Evolutionary conservation across 768 basidiomycete genomes (phyloP).

Genomic region (Bullera alba): DNA sequence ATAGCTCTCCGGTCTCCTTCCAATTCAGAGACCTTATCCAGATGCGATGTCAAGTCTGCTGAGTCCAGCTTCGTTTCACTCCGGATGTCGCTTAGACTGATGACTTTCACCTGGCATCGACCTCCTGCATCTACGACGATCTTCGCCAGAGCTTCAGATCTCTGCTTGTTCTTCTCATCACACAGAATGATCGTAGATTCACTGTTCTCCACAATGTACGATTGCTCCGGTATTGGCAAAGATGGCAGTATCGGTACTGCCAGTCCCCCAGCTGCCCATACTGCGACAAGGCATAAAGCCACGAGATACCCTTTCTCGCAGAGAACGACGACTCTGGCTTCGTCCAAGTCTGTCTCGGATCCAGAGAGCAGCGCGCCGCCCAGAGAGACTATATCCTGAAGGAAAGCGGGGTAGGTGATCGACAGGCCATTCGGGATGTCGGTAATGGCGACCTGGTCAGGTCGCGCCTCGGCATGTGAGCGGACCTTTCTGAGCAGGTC

Average conservation of each 20-base stretch:
- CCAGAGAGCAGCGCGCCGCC: conserved; percentile 2
- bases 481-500: conserved; percentile 1
- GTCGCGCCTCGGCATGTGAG: neutral
- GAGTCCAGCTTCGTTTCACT: neutral
- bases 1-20: conserved; percentile 22
- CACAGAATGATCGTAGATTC: conserved; percentile 21
- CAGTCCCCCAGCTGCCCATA: conserved; percentile 29
- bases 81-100: conserved; percentile 4
- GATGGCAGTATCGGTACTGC: conserved; percentile 33
- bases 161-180: conserved; percentile 17
- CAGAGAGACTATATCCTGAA: conserved; percentile 5
- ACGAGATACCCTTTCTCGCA: conserved; percentile 22
- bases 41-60: neutral
- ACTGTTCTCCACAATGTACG: conserved; percentile 31
- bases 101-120: neutral
- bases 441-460: conserved; percentile 14
- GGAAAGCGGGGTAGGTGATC: conserved; percentile 9
- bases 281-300: conserved; percentile 12
- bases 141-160: conserved; percentile 16
- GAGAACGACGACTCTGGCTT: conserved; percentile 12
- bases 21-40: conserved; percentile 3
- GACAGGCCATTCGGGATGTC: conserved; percentile 3
- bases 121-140: conserved; percentile 3
- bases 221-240: conserved; percentile 34
- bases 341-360: neutral